phyloP scores from a whole-genome alignment of 805 yeast genomes.

The Metschnikowia vanudenii region DNA sequence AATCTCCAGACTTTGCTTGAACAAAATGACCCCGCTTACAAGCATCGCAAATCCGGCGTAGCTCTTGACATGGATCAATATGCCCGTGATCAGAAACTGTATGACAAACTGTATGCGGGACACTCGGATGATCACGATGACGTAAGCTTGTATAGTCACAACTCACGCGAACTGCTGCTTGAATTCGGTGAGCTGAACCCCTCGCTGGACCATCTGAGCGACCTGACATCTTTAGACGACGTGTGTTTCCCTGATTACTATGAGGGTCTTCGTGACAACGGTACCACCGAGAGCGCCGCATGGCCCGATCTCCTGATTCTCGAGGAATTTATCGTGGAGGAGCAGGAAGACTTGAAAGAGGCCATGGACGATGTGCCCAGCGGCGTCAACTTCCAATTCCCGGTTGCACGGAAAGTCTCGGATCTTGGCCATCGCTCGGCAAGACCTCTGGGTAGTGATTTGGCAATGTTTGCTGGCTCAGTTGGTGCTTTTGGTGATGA shows the following conservation, averaged over 20 bases:
- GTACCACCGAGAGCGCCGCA: constrained; percentile 19
- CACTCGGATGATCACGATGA: constrained; percentile 8
- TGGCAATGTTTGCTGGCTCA: neutral
- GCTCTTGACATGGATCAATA: constrained; percentile 43
- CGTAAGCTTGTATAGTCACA: constrained; percentile 11
- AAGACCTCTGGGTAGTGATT: neutral
- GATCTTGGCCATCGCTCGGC: neutral
- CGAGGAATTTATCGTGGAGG: constrained; percentile 75
- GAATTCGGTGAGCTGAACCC: constrained; percentile 61
- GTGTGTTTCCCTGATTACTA: constrained; percentile 86
- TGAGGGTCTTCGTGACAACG: constrained; percentile 24
- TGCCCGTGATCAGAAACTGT: constrained; percentile 30
- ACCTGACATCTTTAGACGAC: constrained; percentile 79
- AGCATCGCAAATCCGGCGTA: constrained; percentile 22
- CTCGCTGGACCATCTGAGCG: constrained; percentile 56
- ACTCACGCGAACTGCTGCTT: constrained; percentile 18
- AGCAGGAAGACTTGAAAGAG: constrained; percentile 41
- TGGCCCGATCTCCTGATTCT: constrained; percentile 88
- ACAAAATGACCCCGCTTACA: constrained; percentile 11
- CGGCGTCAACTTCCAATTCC: constrained; percentile 40
- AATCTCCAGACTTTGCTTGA: constrained; percentile 33
- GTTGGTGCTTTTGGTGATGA: constrained; percentile 1
- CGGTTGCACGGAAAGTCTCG: constrained; percentile 25
- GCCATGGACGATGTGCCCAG: constrained; percentile 21
- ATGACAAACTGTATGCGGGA: constrained; percentile 13